A percentile compares a stretch with the other conserved stretches of the same genome.
phyloP scores from a whole-genome alignment of 352 stramenopile species.

The Phytopythium delawarense region DNA sequence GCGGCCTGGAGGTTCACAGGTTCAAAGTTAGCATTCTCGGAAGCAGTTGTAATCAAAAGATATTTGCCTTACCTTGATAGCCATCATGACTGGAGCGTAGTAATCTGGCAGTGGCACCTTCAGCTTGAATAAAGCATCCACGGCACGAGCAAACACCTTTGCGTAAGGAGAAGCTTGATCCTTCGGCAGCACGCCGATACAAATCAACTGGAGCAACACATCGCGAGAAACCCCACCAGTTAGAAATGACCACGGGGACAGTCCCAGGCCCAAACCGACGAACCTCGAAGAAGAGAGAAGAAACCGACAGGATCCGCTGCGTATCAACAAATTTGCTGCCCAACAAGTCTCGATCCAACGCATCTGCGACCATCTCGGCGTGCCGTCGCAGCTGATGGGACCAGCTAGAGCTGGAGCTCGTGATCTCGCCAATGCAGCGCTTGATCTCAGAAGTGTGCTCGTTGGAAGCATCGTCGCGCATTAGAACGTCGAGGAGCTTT shows the following conservation, averaged over 20 bases:
- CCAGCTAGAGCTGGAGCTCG: not conserved
- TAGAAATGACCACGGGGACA: not conserved
- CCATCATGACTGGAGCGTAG: conserved; percentile 18
- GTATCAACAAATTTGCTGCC: not conserved
- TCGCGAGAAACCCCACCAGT: not conserved
- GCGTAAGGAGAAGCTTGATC: conserved; percentile 5
- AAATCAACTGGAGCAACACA: not conserved
- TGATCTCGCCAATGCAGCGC: not conserved
- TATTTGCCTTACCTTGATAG: conserved; percentile 18
- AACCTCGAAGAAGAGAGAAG: not conserved
- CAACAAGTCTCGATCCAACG: not conserved
- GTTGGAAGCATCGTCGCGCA: not conserved
- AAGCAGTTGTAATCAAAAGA: not conserved
- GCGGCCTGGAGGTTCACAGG: conserved; percentile 18
- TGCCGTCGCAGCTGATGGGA: not conserved
- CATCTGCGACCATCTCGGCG: not conserved
- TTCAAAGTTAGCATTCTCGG: not conserved
- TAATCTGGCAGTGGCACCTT: conserved; percentile 17
- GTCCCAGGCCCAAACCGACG: not conserved
- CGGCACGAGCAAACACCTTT: conserved; percentile 17
- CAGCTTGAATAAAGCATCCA: conserved; percentile 19
- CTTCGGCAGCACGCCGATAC: not conserved
- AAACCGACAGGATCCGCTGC: not conserved
- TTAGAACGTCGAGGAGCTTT: not conserved
- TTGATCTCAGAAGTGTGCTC: not conserved